These are phyloP conservation scores for Nothophytophthora sp. DNA, from an alignment of 352 stramenopile species.

Conservation along the genomic window DNA sequence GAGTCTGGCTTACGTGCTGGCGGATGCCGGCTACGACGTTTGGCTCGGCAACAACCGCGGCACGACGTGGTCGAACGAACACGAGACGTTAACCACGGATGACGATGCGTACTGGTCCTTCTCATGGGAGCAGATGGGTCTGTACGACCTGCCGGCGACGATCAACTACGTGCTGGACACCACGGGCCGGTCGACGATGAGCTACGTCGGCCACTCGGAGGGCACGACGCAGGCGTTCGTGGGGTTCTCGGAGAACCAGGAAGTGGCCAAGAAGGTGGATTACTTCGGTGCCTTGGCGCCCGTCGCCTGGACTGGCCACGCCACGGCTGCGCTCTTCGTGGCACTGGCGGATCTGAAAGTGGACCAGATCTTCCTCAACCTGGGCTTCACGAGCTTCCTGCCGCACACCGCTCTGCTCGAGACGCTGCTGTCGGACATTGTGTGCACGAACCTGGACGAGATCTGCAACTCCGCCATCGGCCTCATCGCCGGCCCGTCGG, in stretches of 20 bases:
- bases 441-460: slow-evolving; percentile 40
- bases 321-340: slow-evolving; percentile 32
- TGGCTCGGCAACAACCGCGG: slow-evolving; percentile 68
- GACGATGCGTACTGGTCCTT: slow-evolving; percentile 54
- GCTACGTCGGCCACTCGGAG: slow-evolving; percentile 55
- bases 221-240: slow-evolving; percentile 58
- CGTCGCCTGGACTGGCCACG: slow-evolving; percentile 30
- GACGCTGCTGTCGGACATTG: slow-evolving; percentile 29
- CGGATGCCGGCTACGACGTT: slow-evolving; percentile 52
- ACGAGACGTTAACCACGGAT: slow-evolving; percentile 31
- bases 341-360: slow-evolving; percentile 38
- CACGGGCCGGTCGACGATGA: slow-evolving; percentile 36
- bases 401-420: slow-evolving; percentile 20
- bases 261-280: slow-evolving; percentile 42
- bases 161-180: slow-evolving; percentile 44
- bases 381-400: slow-evolving; percentile 43
- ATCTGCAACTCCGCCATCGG: slow-evolving; percentile 48
- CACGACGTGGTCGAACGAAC: slow-evolving; percentile 48
- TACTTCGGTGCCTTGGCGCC: slow-evolving; percentile 53
- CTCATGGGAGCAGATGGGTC: slow-evolving; percentile 48
- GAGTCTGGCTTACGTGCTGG: slow-evolving; percentile 53
- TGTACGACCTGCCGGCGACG: slow-evolving; percentile 51
- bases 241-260: slow-evolving; percentile 49
- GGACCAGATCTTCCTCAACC: slow-evolving; percentile 34
- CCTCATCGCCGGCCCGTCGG: slow-evolving; percentile 31